Conservation (phyloP, 139 green algal genomes). For the Axilococcus clingmanii region DNA sequence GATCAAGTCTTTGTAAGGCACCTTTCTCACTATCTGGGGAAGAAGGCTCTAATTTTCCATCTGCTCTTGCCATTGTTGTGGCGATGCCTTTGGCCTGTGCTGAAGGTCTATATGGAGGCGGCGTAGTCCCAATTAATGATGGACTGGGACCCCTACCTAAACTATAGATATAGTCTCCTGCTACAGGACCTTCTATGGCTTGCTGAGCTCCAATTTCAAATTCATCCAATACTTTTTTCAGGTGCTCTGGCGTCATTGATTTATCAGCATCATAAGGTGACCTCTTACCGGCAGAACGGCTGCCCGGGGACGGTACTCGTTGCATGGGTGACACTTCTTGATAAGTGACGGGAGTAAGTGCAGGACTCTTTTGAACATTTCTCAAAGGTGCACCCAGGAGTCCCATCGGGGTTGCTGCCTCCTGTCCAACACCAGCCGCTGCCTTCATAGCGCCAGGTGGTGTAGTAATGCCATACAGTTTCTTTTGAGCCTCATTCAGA, state of each 20-base stretch:
- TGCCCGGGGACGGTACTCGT: too few relatives aligned
- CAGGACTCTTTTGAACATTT: too few relatives aligned
- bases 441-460: too few relatives aligned
- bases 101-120: slow-evolving; percentile 13
- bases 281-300: not conserved
- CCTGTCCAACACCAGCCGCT: too few relatives aligned
- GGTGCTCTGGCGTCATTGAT: not conserved
- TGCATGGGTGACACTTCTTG: too few relatives aligned
- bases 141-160: too few relatives aligned
- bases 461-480: too few relatives aligned
- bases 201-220: not conserved
- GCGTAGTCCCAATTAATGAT: too few relatives aligned
- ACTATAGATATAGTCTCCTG: not conserved
- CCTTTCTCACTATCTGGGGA: slow-evolving; percentile 10
- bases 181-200: not conserved
- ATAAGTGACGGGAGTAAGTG: too few relatives aligned
- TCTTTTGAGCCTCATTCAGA: too few relatives aligned
- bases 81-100: slow-evolving; percentile 13
- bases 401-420: too few relatives aligned
- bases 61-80: not conserved
- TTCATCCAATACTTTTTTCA: not conserved
- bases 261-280: not conserved
- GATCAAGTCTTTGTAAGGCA: slow-evolving; percentile 22
- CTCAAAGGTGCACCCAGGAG: too few relatives aligned
- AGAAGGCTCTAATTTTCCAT: slow-evolving; percentile 20